Conservation (phyloP, 495 filamentous ascomycete species). For the Neurospora sp. region DNA sequence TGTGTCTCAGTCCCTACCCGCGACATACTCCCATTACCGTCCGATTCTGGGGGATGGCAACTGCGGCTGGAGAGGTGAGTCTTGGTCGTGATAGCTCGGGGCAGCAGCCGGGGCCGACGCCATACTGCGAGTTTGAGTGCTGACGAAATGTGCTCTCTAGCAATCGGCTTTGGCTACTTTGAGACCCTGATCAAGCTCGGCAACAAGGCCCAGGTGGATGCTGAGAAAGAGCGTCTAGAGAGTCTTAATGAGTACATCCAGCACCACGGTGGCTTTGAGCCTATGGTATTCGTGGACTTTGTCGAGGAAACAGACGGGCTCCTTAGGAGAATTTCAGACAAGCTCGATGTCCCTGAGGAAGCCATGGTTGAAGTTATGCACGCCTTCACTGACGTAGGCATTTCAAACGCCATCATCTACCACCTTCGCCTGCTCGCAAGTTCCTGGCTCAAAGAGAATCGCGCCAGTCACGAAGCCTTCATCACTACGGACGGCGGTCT, state of each 20-base stretch:
- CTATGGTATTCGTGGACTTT: slow-evolving; percentile 72
- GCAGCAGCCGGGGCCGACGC: neutral
- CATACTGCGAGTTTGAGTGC: neutral
- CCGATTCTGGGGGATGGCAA: slow-evolving; percentile 87
- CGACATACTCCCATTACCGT: slow-evolving; percentile 80
- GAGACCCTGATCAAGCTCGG: slow-evolving; percentile 64
- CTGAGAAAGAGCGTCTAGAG: slow-evolving; percentile 60
- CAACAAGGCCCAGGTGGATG: slow-evolving; percentile 51
- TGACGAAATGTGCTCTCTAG: slow-evolving; percentile 33
- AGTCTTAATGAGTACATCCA: slow-evolving; percentile 58
- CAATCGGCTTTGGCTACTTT: slow-evolving; percentile 87
- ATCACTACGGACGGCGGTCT: slow-evolving; percentile 45
- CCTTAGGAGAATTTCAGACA: slow-evolving; percentile 47
- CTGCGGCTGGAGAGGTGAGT: slow-evolving; percentile 93
- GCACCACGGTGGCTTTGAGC: slow-evolving; percentile 53
- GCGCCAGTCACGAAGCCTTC: slow-evolving; percentile 59
- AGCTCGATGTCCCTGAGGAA: slow-evolving; percentile 43
- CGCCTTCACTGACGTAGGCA: slow-evolving; percentile 63
- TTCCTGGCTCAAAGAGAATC: slow-evolving; percentile 73
- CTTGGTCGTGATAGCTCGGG: neutral
- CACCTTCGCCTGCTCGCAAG: slow-evolving; percentile 66
- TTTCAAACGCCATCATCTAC: slow-evolving; percentile 62
- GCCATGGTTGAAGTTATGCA: slow-evolving; percentile 51
- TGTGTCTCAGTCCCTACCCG: slow-evolving; percentile 54
- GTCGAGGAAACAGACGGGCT: slow-evolving; percentile 61